Evolutionary conservation across 2,329 filamentous ascomycete genomes (phyloP), one percentile per base, ranked within the genome.

Genomic region (Nakataea oryzae): DNA sequence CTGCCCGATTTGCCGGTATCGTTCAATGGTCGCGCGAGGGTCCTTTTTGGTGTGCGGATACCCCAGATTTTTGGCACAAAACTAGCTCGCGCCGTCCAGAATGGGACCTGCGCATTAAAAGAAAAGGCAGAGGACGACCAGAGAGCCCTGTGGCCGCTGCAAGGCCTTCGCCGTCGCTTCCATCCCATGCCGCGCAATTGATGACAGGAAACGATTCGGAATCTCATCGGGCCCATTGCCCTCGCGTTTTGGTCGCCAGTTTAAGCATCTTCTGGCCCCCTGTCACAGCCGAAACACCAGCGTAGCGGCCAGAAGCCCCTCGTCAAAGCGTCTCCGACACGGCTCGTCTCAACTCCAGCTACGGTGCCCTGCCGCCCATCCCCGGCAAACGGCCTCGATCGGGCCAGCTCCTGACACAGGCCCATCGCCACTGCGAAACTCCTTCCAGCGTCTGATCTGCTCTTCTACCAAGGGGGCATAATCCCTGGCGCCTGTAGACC

Each of bases 321-420:
- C 68, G 72, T 72, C 75, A 72, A 75, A 74, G 74, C 75, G 70
- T 71, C 74, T 77, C 75, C 76, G 73, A 79, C 77, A 73, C 62
- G 63, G 63, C 67, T 70, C 74, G 77, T 79, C 76, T 79, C 77
- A 76, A 75, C 72, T 69, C 65, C 62, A 61, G 65, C 65, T 68
- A 67, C 65, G 63, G 65, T 65, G 64, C 63, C 66, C 66, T 67
- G 67, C 67, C 67, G 63, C 72, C 70, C 69, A 11, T 21, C 41
- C 47, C 14, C 47, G 14, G 47, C n/a, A 54, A 54, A 54, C 24
- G 54, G 27, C 63, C 55, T 61, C 62, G 59, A 64, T 66, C 65
- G 66, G 69, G 66, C 64, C 69, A 69, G 29, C 27, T 67, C 68
- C 74, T 76, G 75, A 75, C 70, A 76, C 75, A 69, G 69, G 66